These are phyloP conservation scores for grape (Vitis vinifera) DNA, from an alignment of 164 flowering plant genomes.

Conservation along the genomic window DNA sequence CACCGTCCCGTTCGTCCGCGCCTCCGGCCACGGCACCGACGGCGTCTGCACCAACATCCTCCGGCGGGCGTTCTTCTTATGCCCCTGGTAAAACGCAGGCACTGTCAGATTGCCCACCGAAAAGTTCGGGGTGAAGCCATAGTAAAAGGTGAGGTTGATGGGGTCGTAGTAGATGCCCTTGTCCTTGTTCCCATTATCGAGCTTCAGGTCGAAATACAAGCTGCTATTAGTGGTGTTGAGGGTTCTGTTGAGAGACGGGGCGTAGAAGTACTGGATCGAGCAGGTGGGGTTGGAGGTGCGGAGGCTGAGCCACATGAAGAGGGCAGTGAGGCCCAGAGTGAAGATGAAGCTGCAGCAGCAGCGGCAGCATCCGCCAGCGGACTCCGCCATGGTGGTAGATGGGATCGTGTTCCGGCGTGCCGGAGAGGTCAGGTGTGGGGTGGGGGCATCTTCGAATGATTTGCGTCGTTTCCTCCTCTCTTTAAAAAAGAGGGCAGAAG, in stretches of 20 bases:
- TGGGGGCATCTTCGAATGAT: too few species aligned
- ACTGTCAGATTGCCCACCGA: constrained; percentile 27
- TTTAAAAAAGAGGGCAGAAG: background rate
- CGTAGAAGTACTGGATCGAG: constrained; percentile 41
- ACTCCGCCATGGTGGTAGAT: constrained; percentile 22
- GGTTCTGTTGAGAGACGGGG: constrained; percentile 58
- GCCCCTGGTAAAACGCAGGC: constrained; percentile 55
- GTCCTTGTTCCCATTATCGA: constrained; percentile 69
- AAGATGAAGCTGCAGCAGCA: constrained; percentile 45
- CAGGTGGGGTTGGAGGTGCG: constrained; percentile 46
- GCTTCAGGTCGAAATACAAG: constrained; percentile 44
- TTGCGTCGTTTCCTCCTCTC: too few species aligned
- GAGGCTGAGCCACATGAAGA: constrained; percentile 74
- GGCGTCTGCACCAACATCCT: constrained; percentile 5
- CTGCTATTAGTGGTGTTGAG: constrained; percentile 30
- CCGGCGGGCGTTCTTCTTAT: constrained; percentile 40
- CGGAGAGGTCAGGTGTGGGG: background rate
- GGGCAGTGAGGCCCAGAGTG: constrained; percentile 52
- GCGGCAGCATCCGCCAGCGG: constrained; percentile 31
- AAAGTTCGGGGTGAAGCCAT: constrained; percentile 10
- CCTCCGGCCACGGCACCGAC: constrained; percentile 24
- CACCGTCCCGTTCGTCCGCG: background rate
- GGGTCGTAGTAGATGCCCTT: constrained; percentile 61
- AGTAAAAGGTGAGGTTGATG: constrained; percentile 45
- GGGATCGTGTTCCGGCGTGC: background rate